Evolutionary conservation across 768 basidiomycete genomes (phyloP).

Genomic region (Lentinula detonsa): DNA sequence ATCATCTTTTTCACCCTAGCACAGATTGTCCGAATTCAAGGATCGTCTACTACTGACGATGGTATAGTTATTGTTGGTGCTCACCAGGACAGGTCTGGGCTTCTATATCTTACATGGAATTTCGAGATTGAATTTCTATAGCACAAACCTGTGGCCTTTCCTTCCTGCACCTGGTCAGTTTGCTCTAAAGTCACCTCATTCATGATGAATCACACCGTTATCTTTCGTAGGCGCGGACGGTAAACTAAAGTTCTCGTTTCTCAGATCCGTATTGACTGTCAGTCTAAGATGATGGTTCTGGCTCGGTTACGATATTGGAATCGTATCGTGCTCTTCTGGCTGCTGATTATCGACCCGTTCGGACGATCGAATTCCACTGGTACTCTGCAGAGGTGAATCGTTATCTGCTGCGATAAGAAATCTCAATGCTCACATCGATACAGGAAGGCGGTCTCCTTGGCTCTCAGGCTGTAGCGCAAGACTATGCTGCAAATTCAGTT

Average conservation of each 20-base stretch:
- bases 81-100: slow-evolving; percentile 70
- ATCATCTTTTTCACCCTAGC: slow-evolving; percentile 8
- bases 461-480: slow-evolving; percentile 81
- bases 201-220: slow-evolving; percentile 17
- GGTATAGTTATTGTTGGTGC: slow-evolving; percentile 67
- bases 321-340: slow-evolving; percentile 66
- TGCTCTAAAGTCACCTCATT: slow-evolving; percentile 13
- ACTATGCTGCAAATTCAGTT: slow-evolving; percentile 56
- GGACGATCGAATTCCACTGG: slow-evolving; percentile 78
- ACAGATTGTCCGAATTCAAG: slow-evolving; percentile 74
- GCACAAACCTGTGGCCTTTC: slow-evolving; percentile 77
- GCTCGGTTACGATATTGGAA: slow-evolving; percentile 55
- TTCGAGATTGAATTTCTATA: slow-evolving; percentile 18
- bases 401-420: slow-evolving; percentile 7
- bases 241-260: slow-evolving; percentile 16
- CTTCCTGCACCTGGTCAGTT: slow-evolving; percentile 65
- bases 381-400: slow-evolving; percentile 67
- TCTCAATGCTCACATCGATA: background rate
- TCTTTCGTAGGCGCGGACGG: slow-evolving; percentile 42
- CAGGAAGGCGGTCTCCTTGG: slow-evolving; percentile 84
- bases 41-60: slow-evolving; percentile 55
- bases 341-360: slow-evolving; percentile 60
- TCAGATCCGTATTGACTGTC: slow-evolving; percentile 17
- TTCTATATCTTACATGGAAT: background rate
- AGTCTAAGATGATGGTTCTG: slow-evolving; percentile 65